Evolutionary conservation across 2,329 filamentous ascomycete genomes (phyloP).

Genomic region (Scedosporium minutisporum): DNA sequence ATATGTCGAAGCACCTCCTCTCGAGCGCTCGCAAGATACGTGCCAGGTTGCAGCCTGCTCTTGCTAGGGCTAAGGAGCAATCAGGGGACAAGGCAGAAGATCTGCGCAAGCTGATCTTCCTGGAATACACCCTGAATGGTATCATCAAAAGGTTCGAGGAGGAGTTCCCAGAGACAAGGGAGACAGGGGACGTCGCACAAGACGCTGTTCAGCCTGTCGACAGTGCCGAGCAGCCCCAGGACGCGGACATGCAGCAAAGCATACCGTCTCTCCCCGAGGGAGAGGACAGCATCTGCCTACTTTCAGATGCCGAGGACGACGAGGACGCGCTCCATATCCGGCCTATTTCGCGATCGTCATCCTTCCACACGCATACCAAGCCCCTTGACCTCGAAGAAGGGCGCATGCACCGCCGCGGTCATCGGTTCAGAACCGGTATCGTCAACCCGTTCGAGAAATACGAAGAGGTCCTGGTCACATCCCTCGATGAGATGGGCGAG

Average conservation of each 20-base stretch:
- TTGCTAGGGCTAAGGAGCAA: conserved; percentile 62
- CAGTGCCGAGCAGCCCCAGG: conserved; percentile 3
- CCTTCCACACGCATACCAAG: conserved; percentile 38
- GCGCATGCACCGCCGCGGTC: conserved; percentile 43
- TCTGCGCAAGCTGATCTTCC: conserved; percentile 75
- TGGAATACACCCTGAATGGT: conserved; percentile 77
- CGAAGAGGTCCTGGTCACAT: conserved; percentile 36
- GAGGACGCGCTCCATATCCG: conserved; percentile 33
- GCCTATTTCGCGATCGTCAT: conserved; percentile 39
- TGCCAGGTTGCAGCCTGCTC: conserved; percentile 68
- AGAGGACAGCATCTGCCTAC: conserved; percentile 24
- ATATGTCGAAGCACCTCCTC: conserved; percentile 87
- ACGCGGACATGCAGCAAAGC: neutral
- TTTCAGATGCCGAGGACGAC: conserved; percentile 19
- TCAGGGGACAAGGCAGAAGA: conserved; percentile 59
- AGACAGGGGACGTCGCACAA: conserved; percentile 8
- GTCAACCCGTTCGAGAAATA: conserved; percentile 35
- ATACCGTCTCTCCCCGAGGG: conserved; percentile 30
- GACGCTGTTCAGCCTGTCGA: neutral
- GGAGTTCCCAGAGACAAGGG: conserved; percentile 83
- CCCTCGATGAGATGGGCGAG: conserved; percentile 37
- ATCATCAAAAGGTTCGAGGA: conserved; percentile 96
- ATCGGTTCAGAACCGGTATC: conserved; percentile 45
- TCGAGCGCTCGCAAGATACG: conserved; percentile 84
- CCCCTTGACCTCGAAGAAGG: conserved; percentile 48